Percentiles rank a stretch among this genome's conserved stretches.
Conservation (phyloP, 1,139 yeast genomes). For the Taphrina flavorubra region DNA sequence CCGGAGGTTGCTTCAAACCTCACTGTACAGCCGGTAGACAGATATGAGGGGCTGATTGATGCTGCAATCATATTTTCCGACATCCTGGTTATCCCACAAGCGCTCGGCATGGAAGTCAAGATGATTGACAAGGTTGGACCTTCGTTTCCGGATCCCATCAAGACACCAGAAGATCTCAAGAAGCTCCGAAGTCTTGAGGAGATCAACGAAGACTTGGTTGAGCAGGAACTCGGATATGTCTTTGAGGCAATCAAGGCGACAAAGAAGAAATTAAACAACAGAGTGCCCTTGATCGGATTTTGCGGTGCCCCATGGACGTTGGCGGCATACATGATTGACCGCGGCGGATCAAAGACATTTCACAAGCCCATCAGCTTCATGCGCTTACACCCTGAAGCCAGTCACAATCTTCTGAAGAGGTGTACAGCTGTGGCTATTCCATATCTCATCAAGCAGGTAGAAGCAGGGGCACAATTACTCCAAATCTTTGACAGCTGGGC, state of each 20-base stretch:
- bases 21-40: slow-evolving; percentile 93
- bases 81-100: slow-evolving; percentile 95
- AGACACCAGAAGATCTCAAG: slow-evolving; percentile 70
- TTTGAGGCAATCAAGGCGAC: slow-evolving; percentile 89
- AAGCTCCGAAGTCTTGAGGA: slow-evolving; percentile 58
- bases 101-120: slow-evolving; percentile 93
- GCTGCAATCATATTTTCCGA: slow-evolving; percentile 97
- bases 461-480: slow-evolving; percentile 96
- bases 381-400: slow-evolving; percentile 72
- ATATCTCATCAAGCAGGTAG: slow-evolving; percentile 89
- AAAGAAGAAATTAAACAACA: slow-evolving; percentile 78
- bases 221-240: slow-evolving; percentile 88
- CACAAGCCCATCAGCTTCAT: slow-evolving; percentile 93
- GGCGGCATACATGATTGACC: slow-evolving; percentile 95
- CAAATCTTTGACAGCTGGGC: slow-evolving; percentile 99
- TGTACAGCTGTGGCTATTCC: slow-evolving; percentile 90
- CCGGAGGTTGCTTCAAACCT: slow-evolving; percentile 92
- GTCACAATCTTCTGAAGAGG: slow-evolving; percentile 74
- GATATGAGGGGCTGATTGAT: slow-evolving; percentile 84
- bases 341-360: slow-evolving; percentile 92
- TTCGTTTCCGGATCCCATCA: slow-evolving; percentile 83
- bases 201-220: slow-evolving; percentile 59
- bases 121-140: slow-evolving; percentile 98
- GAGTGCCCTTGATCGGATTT: slow-evolving; percentile 93
- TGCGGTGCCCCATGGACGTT: slow-evolving; percentile 99